A percentile compares a stretch with the other conserved stretches of the same genome.
phyloP scores from a whole-genome alignment of 371 early-diverging fungal genomes.

The Mortierella sp. region DNA sequence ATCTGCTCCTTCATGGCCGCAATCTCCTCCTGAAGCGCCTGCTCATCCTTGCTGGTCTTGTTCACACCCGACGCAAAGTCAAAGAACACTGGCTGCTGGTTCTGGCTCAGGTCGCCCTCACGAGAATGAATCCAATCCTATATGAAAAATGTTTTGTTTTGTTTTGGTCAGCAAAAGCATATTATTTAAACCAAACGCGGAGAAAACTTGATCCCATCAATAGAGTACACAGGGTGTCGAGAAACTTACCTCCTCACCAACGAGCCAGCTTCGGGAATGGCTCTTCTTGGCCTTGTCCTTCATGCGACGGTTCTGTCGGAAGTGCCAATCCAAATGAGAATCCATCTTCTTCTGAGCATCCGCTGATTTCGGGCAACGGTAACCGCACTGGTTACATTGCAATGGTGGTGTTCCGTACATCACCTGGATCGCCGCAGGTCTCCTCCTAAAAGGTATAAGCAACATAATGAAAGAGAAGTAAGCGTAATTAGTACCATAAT shows the following conservation, averaged over 20 bases:
- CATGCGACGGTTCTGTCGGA: constrained; percentile 88
- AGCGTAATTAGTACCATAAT: background rate
- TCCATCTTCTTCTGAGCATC: constrained; percentile 83
- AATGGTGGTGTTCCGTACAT: constrained; percentile 82
- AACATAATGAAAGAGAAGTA: background rate
- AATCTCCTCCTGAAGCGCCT: constrained; percentile 53
- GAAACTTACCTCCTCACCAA: constrained; percentile 68
- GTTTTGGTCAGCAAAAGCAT: background rate
- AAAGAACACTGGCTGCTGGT: constrained; percentile 58
- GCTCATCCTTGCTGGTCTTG: constrained; percentile 49
- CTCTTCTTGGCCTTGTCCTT: constrained; percentile 84
- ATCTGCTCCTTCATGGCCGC: constrained; percentile 39
- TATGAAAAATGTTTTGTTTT: background rate
- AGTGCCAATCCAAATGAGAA: constrained; percentile 94
- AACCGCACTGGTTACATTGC: constrained; percentile 94
- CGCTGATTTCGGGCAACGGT: constrained; percentile 78
- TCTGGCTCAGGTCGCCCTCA: constrained; percentile 49
- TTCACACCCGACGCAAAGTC: constrained; percentile 47
- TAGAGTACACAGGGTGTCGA: background rate
- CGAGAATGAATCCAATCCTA: constrained; percentile 67
- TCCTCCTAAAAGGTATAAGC: constrained; percentile 59
- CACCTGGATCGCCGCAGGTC: constrained; percentile 71
- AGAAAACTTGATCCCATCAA: background rate
- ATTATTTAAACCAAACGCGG: background rate
- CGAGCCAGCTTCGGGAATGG: constrained; percentile 89